Percentiles rank a stretch among this genome's conserved stretches.
Evolutionary conservation across 345 rosid species (phyloP).

Genomic region (Hypericum perforatum): DNA sequence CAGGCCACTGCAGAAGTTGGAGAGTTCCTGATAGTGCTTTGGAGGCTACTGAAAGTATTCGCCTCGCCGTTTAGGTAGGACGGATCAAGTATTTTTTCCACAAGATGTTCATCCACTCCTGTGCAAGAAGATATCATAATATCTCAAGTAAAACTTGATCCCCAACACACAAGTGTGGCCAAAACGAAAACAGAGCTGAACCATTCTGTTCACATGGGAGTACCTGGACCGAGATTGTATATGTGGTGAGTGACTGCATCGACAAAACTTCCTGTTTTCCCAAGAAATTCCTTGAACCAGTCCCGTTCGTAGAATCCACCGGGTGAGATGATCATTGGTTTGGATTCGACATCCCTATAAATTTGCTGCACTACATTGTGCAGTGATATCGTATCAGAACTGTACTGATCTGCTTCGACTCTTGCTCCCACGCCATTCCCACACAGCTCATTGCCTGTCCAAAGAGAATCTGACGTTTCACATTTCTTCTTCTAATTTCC

Average conservation of each 20-base stretch:
- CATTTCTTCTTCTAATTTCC: no score
- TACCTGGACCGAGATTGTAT: conserved; percentile 96
- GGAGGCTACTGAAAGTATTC: conserved; percentile 40
- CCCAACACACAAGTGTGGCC: no score
- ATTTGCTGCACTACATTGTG: conserved; percentile 34
- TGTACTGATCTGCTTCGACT: conserved; percentile 66
- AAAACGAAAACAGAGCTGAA: neutral
- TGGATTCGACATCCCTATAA: conserved; percentile 33
- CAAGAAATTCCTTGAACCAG: conserved; percentile 61
- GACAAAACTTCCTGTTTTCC: conserved; percentile 36
- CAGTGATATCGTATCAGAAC: conserved; percentile 50
- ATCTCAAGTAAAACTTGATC: conserved; percentile 12
- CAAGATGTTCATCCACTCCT: conserved; percentile 59
- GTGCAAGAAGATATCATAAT: neutral
- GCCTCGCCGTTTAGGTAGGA: conserved; percentile 50
- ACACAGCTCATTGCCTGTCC: conserved; percentile 75
- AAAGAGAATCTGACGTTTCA: neutral
- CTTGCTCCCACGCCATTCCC: conserved; percentile 72
- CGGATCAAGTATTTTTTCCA: conserved; percentile 74
- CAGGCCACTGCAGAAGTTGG: conserved; percentile 53
- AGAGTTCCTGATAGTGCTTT: conserved; percentile 39
- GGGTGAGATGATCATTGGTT: conserved; percentile 70
- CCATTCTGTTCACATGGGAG: conserved; percentile 3
- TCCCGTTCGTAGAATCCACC: conserved; percentile 72
- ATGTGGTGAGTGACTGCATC: conserved; percentile 75